Conservation (phyloP, 2,329 filamentous ascomycete species). For the Phialophora verrucosa region DNA sequence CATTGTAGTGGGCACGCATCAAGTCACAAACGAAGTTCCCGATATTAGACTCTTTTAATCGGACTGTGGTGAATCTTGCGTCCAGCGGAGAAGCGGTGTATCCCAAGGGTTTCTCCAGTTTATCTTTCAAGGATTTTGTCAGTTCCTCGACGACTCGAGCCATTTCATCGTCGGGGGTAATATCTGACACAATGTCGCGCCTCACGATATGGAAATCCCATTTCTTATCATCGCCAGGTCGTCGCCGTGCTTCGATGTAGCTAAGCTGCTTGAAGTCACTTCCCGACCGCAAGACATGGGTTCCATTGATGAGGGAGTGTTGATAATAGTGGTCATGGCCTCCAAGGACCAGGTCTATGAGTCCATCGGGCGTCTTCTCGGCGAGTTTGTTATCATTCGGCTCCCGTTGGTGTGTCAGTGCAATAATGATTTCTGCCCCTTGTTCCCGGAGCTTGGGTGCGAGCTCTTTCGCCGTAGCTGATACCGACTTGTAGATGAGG, state of each 20-base stretch:
- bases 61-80: conserved; percentile 82
- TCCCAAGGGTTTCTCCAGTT: conserved; percentile 80
- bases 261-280: conserved; percentile 92
- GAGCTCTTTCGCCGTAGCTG: conserved; percentile 74
- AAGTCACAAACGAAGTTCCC: conserved; percentile 92
- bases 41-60: conserved; percentile 77
- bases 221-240: conserved; percentile 50
- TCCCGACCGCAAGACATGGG: conserved; percentile 83
- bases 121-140: conserved; percentile 74
- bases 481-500: conserved; percentile 80
- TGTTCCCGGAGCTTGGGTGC: conserved; percentile 73
- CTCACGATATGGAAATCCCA: conserved; percentile 83
- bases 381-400: conserved; percentile 90
- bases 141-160: conserved; percentile 69
- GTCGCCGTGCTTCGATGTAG: conserved; percentile 76
- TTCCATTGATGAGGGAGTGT: conserved; percentile 76
- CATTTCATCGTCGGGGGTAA: conserved; percentile 68
- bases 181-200: conserved; percentile 72
- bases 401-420: conserved; percentile 83
- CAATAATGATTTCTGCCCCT: conserved; percentile 82
- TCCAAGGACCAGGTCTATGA: conserved; percentile 84
- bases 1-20: conserved; percentile 80
- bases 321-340: conserved; percentile 91
- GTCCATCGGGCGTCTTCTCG: conserved; percentile 68
- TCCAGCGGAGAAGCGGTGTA: conserved; percentile 84